These are phyloP conservation scores for Ogataea glucozyma DNA, from an alignment of 805 yeast species.

Conservation along the genomic window DNA sequence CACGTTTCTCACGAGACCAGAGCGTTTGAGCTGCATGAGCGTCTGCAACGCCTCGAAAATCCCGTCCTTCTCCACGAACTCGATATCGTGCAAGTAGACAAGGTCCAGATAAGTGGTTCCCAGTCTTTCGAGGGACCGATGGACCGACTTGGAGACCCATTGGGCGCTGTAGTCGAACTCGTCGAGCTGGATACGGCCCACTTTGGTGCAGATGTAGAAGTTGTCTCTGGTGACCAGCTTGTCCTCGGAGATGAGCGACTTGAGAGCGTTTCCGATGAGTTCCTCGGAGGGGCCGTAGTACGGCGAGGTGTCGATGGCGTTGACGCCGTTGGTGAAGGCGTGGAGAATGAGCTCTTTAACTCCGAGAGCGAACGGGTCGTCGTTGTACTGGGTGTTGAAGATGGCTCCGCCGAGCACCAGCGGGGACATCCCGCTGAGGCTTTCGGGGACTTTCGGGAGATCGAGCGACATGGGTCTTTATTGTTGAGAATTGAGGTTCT, in stretches of 20 bases:
- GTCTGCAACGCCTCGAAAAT: conserved; percentile 64
- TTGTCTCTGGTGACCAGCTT: conserved; percentile 54
- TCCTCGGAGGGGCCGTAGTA: conserved; percentile 89
- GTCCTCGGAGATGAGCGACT: conserved; percentile 31
- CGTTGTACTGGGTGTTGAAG: conserved; percentile 77
- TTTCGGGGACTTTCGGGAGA: conserved; percentile 26
- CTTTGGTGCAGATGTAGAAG: conserved; percentile 79
- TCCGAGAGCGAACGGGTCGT: conserved; percentile 62
- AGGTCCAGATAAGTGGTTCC: conserved; percentile 71
- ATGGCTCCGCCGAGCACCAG: conserved; percentile 87
- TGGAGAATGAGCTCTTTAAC: conserved; percentile 53
- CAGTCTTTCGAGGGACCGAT: conserved; percentile 66
- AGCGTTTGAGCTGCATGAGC: conserved; percentile 57
- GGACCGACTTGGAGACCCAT: conserved; percentile 61
- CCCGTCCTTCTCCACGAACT: conserved; percentile 61
- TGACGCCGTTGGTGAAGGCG: conserved; percentile 69
- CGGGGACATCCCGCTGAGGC: conserved; percentile 46
- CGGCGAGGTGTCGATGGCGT: conserved; percentile 88
- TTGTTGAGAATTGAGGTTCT: no score
- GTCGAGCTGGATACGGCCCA: conserved; percentile 69
- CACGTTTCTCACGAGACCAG: conserved; percentile 61
- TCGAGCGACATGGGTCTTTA: conserved; percentile 21
- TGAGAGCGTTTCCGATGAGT: conserved; percentile 68
- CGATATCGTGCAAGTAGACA: conserved; percentile 88
- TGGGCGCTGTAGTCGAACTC: conserved; percentile 74